phyloP scores from a whole-genome alignment of 148 eudicot genomes.

The Salicornia ramosissima region DNA sequence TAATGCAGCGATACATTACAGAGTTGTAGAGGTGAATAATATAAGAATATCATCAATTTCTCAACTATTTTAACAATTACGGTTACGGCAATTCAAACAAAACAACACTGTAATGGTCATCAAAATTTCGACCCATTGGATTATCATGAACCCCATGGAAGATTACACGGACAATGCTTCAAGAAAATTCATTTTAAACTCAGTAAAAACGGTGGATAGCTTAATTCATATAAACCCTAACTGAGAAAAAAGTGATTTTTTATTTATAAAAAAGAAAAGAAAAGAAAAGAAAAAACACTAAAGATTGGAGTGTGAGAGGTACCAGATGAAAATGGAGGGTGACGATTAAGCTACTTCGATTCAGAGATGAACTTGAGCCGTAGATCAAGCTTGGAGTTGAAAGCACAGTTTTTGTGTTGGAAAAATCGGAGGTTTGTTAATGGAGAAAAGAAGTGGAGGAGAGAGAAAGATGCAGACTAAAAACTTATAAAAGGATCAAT shows the following conservation, averaged over 20 bases:
- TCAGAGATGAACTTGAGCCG: not conserved
- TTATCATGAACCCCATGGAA: not conserved
- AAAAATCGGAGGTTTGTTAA: slow-evolving; percentile 6
- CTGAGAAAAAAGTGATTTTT: too few species aligned
- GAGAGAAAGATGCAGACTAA: slow-evolving; percentile 9
- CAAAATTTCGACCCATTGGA: not conserved
- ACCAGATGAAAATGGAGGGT: slow-evolving; percentile 15
- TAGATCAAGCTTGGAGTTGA: slow-evolving; percentile 3
- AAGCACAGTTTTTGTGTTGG: not conserved
- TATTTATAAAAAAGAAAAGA: not conserved
- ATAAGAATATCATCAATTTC: not conserved
- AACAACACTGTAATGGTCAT: not conserved
- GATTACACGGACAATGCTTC: not conserved
- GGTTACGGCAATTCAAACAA: not conserved
- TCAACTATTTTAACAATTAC: not conserved
- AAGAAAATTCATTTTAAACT: not conserved
- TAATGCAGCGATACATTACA: not conserved
- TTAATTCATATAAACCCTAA: slow-evolving; percentile 2
- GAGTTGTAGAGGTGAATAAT: not conserved
- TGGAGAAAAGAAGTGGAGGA: slow-evolving; percentile 9
- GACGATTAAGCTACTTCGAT: not conserved
- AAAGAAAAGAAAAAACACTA: not conserved
- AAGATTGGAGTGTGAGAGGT: slow-evolving; percentile 7
- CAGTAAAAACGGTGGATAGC: not conserved
- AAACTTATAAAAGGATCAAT: not conserved